These are phyloP conservation scores for Neurospora sp. DNA, from an alignment of 495 filamentous ascomycete genomes.

Conservation along the genomic window DNA sequence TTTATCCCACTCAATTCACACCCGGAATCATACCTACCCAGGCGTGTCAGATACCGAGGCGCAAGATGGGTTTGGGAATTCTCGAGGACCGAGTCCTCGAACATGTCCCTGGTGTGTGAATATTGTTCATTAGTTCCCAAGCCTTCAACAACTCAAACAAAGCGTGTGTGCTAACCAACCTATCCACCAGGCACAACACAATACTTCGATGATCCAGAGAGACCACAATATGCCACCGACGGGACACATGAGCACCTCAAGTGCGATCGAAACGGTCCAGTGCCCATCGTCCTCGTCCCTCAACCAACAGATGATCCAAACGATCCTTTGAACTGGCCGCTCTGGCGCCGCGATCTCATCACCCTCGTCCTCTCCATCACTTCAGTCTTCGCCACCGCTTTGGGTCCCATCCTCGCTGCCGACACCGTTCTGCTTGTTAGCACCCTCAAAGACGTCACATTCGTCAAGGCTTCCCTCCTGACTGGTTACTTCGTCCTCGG, in stretches of 20 bases:
- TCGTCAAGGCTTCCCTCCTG: constrained; percentile 66
- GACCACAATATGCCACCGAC: constrained; percentile 31
- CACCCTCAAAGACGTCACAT: constrained; percentile 40
- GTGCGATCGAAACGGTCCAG: constrained; percentile 56
- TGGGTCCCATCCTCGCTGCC: constrained; percentile 77
- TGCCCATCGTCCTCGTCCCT: constrained; percentile 66
- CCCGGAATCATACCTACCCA: neutral
- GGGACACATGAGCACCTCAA: constrained; percentile 44
- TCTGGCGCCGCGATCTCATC: constrained; percentile 78
- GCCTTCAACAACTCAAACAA: neutral
- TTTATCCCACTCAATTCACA: neutral
- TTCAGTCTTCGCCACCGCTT: constrained; percentile 69
- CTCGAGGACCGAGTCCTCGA: constrained; percentile 53
- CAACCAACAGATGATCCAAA: constrained; percentile 76
- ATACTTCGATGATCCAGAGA: constrained; percentile 49
- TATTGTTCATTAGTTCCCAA: neutral
- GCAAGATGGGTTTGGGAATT: constrained; percentile 72
- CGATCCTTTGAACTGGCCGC: constrained; percentile 77
- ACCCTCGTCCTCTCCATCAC: constrained; percentile 66
- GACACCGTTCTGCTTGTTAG: constrained; percentile 66
- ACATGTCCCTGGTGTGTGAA: constrained; percentile 61
- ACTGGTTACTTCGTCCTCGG: constrained; percentile 86
- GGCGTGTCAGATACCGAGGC: neutral
- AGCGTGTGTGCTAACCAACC: neutral
- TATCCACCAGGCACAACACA: constrained; percentile 47